phyloP scores from a whole-genome alignment of 1,139 yeast genomes.

The Pneumocystis carinii region DNA sequence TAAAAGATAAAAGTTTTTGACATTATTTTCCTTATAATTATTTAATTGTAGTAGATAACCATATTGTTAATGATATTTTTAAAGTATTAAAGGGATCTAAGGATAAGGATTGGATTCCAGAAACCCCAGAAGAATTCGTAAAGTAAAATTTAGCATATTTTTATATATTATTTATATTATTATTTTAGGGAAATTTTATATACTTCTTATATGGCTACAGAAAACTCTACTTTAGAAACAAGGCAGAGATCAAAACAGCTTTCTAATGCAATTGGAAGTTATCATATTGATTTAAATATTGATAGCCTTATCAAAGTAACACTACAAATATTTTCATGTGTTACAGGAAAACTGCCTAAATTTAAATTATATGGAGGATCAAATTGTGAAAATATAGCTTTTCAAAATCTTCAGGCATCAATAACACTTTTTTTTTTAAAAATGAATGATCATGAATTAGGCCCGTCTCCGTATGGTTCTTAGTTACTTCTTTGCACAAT shows the following conservation, averaged over 20 bases:
- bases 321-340: constrained; percentile 60
- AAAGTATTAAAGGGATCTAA: constrained; percentile 36
- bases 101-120: constrained; percentile 47
- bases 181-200: constrained; percentile 40
- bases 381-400: constrained; percentile 74
- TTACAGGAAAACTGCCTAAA: constrained; percentile 78
- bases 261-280: constrained; percentile 65
- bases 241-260: constrained; percentile 68
- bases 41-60: constrained; percentile 4
- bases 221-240: constrained; percentile 78
- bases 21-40: background rate
- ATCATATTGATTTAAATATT: constrained; percentile 84
- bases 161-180: background rate
- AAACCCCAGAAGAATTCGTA: constrained; percentile 62
- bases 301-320: constrained; percentile 67
- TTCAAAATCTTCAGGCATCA: constrained; percentile 65
- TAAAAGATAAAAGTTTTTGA: constrained; percentile 39
- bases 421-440: background rate
- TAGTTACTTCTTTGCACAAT: constrained; percentile 82
- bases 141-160: constrained; percentile 21
- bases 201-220: constrained; percentile 90
- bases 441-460: constrained; percentile 9
- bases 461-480: constrained; percentile 91
- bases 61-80: constrained; percentile 58
- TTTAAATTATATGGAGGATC: constrained; percentile 91